Evolutionary conservation across 192 early-diverging fungal species (phyloP).

Genomic region (Rhizophagus clarus): DNA sequence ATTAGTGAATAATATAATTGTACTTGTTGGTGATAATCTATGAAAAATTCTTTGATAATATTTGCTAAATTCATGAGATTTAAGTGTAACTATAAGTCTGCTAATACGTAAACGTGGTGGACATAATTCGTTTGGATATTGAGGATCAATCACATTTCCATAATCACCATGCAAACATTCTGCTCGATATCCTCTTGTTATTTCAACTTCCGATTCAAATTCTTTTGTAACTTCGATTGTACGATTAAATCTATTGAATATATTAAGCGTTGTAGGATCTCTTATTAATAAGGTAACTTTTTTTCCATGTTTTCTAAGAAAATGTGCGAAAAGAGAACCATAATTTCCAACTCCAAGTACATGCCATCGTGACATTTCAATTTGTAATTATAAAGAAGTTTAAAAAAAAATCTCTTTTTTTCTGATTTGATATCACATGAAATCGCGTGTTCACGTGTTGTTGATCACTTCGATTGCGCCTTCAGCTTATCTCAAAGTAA

Average conservation of each 20-base stretch:
- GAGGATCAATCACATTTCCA: background rate
- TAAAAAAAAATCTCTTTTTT: too few relatives aligned
- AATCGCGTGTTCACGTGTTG: too few relatives aligned
- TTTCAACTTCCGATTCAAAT: background rate
- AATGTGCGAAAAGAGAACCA: constrained; percentile 63
- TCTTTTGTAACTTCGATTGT: background rate
- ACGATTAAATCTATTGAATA: background rate
- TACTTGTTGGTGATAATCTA: constrained; percentile 13
- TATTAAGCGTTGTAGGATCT: background rate
- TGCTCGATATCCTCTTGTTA: constrained; percentile 1
- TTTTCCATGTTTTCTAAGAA: constrained; percentile 48
- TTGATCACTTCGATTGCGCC: too few relatives aligned
- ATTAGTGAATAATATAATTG: constrained; percentile 10
- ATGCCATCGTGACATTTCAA: constrained; percentile 36
- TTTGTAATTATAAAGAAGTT: background rate
- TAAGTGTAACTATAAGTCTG: background rate
- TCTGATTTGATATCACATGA: too few relatives aligned
- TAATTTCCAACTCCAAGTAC: constrained; percentile 73
- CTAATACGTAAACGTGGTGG: background rate
- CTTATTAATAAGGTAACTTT: constrained; percentile 63
- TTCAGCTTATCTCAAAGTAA: too few relatives aligned
- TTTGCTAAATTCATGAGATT: constrained; percentile 3
- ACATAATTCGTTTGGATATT: background rate
- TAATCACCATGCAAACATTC: constrained; percentile 1
- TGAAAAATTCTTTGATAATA: constrained; percentile 14